Percentiles rank a stretch among this genome's conserved stretches.
Evolutionary conservation across 805 yeast species (phyloP).

Genomic region (Yamadazyma akitaensis): DNA sequence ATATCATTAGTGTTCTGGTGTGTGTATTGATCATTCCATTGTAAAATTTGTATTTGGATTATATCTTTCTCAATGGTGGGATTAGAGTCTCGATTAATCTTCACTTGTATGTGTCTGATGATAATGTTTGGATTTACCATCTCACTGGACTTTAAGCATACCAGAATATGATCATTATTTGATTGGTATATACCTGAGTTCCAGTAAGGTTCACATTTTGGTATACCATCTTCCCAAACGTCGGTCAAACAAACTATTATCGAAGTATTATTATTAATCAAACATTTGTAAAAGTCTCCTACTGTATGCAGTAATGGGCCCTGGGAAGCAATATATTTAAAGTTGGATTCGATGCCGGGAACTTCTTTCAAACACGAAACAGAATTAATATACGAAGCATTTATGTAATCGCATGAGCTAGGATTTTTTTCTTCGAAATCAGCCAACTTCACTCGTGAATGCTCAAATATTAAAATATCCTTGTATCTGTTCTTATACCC

Average conservation of each 20-base stretch:
- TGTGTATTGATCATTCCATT: conserved; percentile 84
- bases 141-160: conserved; percentile 22
- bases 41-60: conserved; percentile 68
- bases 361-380: neutral
- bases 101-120: conserved; percentile 34
- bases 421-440: conserved; percentile 3
- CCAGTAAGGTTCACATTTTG: conserved; percentile 83
- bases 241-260: conserved; percentile 74
- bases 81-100: neutral
- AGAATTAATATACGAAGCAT: conserved; percentile 68
- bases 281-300: conserved; percentile 82
- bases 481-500: conserved; percentile 83
- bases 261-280: conserved; percentile 59
- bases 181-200: conserved; percentile 49
- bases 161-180: conserved; percentile 22
- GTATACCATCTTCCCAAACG: conserved; percentile 70
- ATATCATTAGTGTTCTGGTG: conserved; percentile 55
- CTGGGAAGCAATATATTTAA: conserved; percentile 70
- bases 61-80: conserved; percentile 30
- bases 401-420: conserved; percentile 60
- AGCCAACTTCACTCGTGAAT: conserved; percentile 67
- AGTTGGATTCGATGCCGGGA: conserved; percentile 2
- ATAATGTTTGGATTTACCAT: conserved; percentile 15
- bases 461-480: conserved; percentile 85
- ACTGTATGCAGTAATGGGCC: conserved; percentile 79